phyloP scores from a whole-genome alignment of 2,329 filamentous ascomycete genomes.

The Diaporthe nobilis region DNA sequence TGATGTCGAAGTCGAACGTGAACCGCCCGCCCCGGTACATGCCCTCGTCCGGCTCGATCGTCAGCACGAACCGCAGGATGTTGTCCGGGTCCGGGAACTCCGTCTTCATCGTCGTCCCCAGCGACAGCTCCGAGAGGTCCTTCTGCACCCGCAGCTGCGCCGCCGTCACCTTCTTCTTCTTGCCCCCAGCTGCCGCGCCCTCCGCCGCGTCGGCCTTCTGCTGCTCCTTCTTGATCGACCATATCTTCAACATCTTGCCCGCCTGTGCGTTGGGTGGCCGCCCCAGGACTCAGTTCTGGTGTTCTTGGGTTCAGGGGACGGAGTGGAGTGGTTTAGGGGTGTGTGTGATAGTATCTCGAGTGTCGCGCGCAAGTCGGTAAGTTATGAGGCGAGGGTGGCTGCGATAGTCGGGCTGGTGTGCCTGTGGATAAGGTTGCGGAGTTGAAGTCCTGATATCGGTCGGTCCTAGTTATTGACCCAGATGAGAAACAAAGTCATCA shows the following conservation, averaged over 20 bases:
- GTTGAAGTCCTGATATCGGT: not conserved
- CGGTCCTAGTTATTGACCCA: not conserved
- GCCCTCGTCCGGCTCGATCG: conserved; percentile 87
- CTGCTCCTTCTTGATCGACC: conserved; percentile 99
- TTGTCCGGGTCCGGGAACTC: conserved; percentile 87
- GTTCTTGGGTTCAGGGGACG: not conserved
- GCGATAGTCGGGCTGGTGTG: not conserved
- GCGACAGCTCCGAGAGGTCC: conserved; percentile 85
- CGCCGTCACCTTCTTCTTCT: conserved; percentile 99
- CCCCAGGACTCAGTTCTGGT: conserved; percentile 10
- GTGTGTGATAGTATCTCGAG: not conserved
- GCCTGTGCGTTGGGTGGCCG: conserved; percentile 33
- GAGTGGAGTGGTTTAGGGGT: not conserved
- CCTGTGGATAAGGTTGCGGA: not conserved
- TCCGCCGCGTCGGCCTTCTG: conserved; percentile 92
- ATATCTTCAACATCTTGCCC: conserved; percentile 96
- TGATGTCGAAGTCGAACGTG: conserved; percentile 92
- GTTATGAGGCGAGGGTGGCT: not conserved
- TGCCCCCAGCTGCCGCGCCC: conserved; percentile 74
- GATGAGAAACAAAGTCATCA: not conserved
- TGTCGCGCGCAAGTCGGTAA: conserved; percentile 12
- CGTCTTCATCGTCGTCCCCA: conserved; percentile 85
- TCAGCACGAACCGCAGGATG: conserved; percentile 86
- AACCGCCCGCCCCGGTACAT: conserved; percentile 91
- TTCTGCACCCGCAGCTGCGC: conserved; percentile 96